Conservation (phyloP, 2,329 filamentous ascomycete species). For the Ceratocystis lukuohia region DNA sequence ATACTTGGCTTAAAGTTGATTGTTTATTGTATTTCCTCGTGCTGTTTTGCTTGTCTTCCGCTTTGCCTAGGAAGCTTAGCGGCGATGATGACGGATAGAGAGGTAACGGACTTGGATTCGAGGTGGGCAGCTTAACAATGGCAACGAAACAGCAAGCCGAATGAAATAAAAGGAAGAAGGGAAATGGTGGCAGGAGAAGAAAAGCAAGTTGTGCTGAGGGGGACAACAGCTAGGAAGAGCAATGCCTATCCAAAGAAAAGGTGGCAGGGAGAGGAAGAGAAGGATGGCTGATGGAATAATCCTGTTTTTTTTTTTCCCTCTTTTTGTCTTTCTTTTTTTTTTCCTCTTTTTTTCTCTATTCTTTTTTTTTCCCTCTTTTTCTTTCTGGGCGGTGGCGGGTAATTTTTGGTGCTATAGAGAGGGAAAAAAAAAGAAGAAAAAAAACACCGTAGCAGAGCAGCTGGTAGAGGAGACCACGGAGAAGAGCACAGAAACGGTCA, state of each 20-base stretch:
- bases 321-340: background rate
- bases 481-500: background rate
- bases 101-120: background rate
- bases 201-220: background rate
- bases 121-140: background rate
- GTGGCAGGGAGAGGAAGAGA: conserved; percentile 4
- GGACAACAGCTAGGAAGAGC: background rate
- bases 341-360: background rate
- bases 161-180: background rate
- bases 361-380: background rate
- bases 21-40: background rate
- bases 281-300: background rate
- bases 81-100: background rate
- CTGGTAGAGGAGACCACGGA: too few species aligned
- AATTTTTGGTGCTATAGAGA: background rate
- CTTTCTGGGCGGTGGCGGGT: conserved; percentile 1
- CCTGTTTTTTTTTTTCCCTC: background rate
- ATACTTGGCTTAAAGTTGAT: background rate
- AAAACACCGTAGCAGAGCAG: background rate
- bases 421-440: background rate
- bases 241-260: background rate
- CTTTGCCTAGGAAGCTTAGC: too few species aligned
- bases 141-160: background rate
- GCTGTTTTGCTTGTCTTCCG: background rate
- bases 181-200: background rate